Conservation (phyloP, 176 grass and related monocot species). For the Tillandsia leiboldiana region DNA sequence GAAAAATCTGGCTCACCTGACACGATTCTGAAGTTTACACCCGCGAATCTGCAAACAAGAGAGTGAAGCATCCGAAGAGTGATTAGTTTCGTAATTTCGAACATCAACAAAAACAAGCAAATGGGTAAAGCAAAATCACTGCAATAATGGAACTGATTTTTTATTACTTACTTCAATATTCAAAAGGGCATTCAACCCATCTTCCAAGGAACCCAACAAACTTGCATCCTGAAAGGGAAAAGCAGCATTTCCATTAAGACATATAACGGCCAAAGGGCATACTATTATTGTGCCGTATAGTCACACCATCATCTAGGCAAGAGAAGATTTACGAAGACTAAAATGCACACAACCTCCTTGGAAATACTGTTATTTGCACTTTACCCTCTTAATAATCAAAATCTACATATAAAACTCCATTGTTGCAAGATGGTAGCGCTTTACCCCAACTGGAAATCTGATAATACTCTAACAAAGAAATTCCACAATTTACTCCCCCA, state of each 20-base stretch:
- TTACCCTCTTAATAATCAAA: no score
- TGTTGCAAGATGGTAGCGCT: no score
- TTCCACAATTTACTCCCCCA: no score
- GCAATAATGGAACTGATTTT: not conserved
- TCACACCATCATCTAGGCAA: not conserved
- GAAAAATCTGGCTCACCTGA: conserved; percentile 33
- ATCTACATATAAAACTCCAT: no score
- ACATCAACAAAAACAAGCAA: not conserved
- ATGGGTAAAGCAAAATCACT: not conserved
- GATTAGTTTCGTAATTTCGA: not conserved
- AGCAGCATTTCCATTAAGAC: conserved; percentile 1
- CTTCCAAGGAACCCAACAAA: conserved; percentile 55
- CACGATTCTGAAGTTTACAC: conserved; percentile 54
- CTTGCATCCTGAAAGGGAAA: conserved; percentile 42
- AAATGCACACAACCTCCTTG: no score
- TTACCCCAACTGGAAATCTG: no score
- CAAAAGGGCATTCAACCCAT: conserved; percentile 57
- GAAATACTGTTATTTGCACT: no score
- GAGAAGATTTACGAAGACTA: not conserved
- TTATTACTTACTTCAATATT: conserved; percentile 53
- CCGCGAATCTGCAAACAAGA: conserved; percentile 38
- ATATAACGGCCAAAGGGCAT: not conserved
- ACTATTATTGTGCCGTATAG: not conserved
- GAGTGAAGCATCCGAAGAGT: conserved; percentile 13
- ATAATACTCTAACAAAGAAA: no score